These are phyloP conservation scores for Tremellales sp. DNA, from an alignment of 1,284 basidiomycete genomes.

Conservation along the genomic window DNA sequence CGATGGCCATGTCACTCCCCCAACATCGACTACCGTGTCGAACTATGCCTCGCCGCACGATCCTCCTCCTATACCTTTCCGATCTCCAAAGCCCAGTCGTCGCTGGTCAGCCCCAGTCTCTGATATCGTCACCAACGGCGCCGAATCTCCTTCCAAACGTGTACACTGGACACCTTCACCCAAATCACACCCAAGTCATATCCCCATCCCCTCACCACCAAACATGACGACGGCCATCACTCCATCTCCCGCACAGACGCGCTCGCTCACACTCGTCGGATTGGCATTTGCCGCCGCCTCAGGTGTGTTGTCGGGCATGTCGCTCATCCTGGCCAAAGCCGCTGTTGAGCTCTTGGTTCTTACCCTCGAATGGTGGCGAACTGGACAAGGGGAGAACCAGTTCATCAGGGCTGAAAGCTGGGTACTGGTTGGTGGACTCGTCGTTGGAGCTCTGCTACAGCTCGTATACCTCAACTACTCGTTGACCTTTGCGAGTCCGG, in stretches of 20 bases:
- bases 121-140: slow-evolving; percentile 3
- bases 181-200: slow-evolving; percentile 42
- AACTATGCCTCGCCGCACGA: slow-evolving; percentile 37
- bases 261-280: slow-evolving; percentile 66
- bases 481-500: slow-evolving; percentile 76
- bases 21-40: slow-evolving; percentile 17
- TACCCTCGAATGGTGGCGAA: slow-evolving; percentile 56
- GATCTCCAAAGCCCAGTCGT: slow-evolving; percentile 10
- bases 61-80: slow-evolving; percentile 34
- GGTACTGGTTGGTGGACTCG: slow-evolving; percentile 40
- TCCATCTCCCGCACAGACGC: slow-evolving; percentile 46
- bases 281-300: slow-evolving; percentile 85
- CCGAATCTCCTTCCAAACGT: no score
- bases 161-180: slow-evolving; percentile 9
- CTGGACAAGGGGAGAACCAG: slow-evolving; percentile 67
- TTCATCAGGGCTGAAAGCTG: slow-evolving; percentile 57
- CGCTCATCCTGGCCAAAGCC: slow-evolving; percentile 88
- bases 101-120: slow-evolving; percentile 13
- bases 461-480: slow-evolving; percentile 92
- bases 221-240: slow-evolving; percentile 36
- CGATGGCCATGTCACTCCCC: slow-evolving; percentile 15
- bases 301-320: slow-evolving; percentile 90
- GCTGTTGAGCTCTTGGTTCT: slow-evolving; percentile 84
- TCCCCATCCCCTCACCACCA: slow-evolving; percentile 32
- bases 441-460: slow-evolving; percentile 43